Evolutionary conservation across 108 stramenopile species (phyloP), one percentile per base, ranked within the genome.

Genomic region (Cyclostephanos tholiformis): DNA sequence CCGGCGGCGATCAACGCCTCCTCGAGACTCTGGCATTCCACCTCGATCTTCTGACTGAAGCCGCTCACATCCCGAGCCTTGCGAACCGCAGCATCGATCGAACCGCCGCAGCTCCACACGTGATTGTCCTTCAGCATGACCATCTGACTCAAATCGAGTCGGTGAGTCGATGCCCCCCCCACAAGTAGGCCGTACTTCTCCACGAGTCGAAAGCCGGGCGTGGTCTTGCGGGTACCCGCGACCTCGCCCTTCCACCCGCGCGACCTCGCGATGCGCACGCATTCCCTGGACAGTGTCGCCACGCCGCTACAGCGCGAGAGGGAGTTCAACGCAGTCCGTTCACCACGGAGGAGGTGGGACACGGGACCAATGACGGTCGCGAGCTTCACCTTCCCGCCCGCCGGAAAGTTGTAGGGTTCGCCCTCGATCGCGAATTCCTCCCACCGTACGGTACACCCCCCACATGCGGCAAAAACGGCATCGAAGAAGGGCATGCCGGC

Each of bases 111-210:
- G 36, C 85, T 69, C 95, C 97, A 97, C 53, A 99, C 86, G 75
- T 97, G 97, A 79, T 97, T 97, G 67, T 97, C 97, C 69, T 99
- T 99, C 39, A 99, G 79, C 99, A 99, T 99, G 30, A 98, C 97
- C 99, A 99, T 99, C 76, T 99, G 99, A 69, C 92, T 91, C 49
- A 99, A 65, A 87, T 98, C 97, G 48, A 97, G 68, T 26, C 98
- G 85, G 74, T 98, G 97, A 14, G 97, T 98, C 14, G 95, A 95
- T 12, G 90, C 96, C 17, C 98, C 99, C 20, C 98, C 98, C 10
- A 99, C 97, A 25, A 99, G 58, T 19, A 99, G 64, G 20, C 96
- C 99, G 72, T 99, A 99, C 79, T 99, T 99, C 82, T 99, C 99
- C 20, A 99, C 98, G 0, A 97, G 71, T 0, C 97, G 85, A 61